Evolutionary conservation across 208 protist species (phyloP).

Genomic region (Leishmania arabica): DNA sequence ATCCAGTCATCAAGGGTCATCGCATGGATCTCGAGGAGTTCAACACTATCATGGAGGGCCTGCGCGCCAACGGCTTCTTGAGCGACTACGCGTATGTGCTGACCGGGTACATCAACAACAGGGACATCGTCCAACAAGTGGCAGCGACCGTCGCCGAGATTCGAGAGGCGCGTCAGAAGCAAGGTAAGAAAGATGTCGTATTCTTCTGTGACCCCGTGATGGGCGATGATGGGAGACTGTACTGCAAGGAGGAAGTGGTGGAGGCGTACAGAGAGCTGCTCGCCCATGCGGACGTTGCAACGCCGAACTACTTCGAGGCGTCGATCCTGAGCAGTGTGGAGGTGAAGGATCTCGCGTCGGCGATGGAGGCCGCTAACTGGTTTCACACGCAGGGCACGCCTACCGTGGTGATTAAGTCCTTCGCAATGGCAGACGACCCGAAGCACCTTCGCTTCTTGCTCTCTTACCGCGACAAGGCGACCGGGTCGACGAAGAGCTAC

Average conservation of each 20-base stretch:
- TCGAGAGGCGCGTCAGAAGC: conserved; percentile 47
- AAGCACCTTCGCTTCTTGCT: conserved; percentile 63
- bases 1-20: conserved; percentile 89
- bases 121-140: conserved; percentile 73
- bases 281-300: conserved; percentile 74
- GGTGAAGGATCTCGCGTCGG: conserved; percentile 61
- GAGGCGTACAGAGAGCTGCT: conserved; percentile 90
- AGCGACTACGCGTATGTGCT: conserved; percentile 87
- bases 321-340: conserved; percentile 68
- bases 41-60: conserved; percentile 71
- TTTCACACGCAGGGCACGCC: conserved; percentile 77
- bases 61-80: conserved; percentile 88
- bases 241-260: conserved; percentile 93
- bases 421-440: conserved; percentile 43
- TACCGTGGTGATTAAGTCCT: conserved; percentile 89
- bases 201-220: conserved; percentile 96
- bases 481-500: conserved; percentile 39
- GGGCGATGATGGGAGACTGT: conserved; percentile 94
- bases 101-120: conserved; percentile 95
- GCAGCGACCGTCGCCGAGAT: conserved; percentile 65
- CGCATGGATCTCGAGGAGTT: conserved; percentile 86
- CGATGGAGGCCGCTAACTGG: conserved; percentile 68
- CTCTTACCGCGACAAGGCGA: conserved; percentile 31
- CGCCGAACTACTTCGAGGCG: conserved; percentile 96
- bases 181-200: conserved; percentile 32